Evolutionary conservation across 306 rosid genomes (phyloP), one percentile per base, ranked within the genome.

Genomic region (Dalbergia oliveri): DNA sequence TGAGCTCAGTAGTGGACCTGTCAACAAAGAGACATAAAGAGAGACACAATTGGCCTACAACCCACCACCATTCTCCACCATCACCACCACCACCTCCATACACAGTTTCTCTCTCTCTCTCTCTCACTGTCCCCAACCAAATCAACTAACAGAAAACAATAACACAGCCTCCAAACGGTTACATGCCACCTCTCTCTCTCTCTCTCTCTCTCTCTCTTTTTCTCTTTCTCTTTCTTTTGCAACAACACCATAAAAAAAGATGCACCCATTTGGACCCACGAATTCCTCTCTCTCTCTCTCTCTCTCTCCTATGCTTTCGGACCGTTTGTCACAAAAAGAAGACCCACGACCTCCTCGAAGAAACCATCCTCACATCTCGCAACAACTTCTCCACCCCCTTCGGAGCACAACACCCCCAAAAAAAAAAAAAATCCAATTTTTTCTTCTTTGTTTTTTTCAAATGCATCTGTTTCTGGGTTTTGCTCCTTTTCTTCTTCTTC

Each of bases 221-320:
- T 57, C 26, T 15, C 66, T 77, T 51, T 71, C 31, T 54, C 85
- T 68, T 69, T 71, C 80, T 81, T 81, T 80, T 70, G 54, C 76
- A 14, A 23, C 66, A 77, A 69, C 67, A 66, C 72, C 79, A 67
- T 79, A 64, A 72, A 78, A 79, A 81, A 76, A 75, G 78, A 91
- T 69, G 86, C 75, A 69, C 31, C 78, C 69, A 76, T 87, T 84
- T 53, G 92, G 97, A 82, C 92, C 93, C 93, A 87, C 90, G 88
- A 88, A 77, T 88, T 82, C 72, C 82, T 84, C 86, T 75, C 23
- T 54, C 60, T 54, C 19, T 51, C 57, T 47, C 85, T 84, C 87
- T 77, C 56, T 49, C 19, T 49, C 15, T 5, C 96, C 92, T 75
- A 66, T 79, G 77, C 83, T 88, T 91, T 77, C 92, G 91, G 92